Conservation (phyloP, 495 filamentous ascomycete genomes). For the Penicillium goetzii region DNA sequence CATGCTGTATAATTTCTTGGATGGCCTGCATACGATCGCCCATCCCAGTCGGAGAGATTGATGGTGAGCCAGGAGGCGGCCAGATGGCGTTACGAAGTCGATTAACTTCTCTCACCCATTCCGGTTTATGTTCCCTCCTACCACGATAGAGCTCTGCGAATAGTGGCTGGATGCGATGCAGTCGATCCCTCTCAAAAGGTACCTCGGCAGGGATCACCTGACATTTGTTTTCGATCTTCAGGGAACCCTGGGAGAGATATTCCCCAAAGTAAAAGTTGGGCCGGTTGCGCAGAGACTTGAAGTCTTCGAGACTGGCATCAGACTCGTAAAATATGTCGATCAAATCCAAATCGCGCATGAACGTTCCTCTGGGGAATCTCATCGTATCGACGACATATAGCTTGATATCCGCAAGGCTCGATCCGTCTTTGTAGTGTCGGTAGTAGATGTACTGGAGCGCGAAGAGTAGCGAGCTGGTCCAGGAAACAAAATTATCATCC, state of each 20-base stretch:
- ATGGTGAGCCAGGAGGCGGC: neutral
- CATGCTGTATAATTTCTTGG: neutral
- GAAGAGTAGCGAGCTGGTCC: neutral
- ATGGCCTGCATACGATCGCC: neutral
- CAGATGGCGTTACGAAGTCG: neutral
- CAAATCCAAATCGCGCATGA: neutral
- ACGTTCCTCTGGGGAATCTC: neutral
- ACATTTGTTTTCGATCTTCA: neutral
- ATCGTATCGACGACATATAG: neutral
- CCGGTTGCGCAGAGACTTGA: neutral
- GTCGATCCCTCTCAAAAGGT: neutral
- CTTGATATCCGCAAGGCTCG: neutral
- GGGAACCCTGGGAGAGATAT: neutral
- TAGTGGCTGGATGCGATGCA: neutral
- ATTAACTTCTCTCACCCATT: neutral
- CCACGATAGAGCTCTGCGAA: neutral
- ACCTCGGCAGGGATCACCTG: neutral
- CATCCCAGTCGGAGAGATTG: neutral
- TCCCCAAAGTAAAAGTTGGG: neutral
- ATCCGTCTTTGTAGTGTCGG: neutral
- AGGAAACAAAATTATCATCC: neutral
- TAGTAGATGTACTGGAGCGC: neutral
- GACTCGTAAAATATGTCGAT: neutral
- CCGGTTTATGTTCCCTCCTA: neutral
- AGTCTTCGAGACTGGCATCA: neutral